phyloP scores from a whole-genome alignment of 2,329 filamentous ascomycete species.

The Drechslerella dactyloides region DNA sequence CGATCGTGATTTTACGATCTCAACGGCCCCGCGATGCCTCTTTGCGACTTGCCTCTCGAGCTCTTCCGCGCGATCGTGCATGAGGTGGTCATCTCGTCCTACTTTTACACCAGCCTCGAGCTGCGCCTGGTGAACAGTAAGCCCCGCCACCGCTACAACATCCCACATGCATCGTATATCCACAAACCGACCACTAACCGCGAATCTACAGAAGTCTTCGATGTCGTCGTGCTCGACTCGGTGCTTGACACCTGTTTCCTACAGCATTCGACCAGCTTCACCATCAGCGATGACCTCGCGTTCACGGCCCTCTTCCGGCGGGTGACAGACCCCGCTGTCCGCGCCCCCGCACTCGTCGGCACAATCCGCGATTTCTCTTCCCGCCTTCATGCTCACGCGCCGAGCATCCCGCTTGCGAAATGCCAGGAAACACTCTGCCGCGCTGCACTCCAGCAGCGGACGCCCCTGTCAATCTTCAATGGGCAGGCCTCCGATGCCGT shows the following conservation, averaged over 20 bases:
- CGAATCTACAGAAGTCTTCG: conserved; percentile 23
- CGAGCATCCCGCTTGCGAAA: conserved; percentile 5
- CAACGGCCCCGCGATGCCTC: not conserved
- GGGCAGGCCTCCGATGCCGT: not conserved
- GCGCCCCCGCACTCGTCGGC: conserved; percentile 16
- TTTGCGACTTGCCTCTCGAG: conserved; percentile 28
- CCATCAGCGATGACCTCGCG: conserved; percentile 15
- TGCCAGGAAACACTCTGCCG: conserved; percentile 18
- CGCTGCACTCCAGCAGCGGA: conserved; percentile 5
- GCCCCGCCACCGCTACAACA: too few species aligned
- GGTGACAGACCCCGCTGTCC: conserved; percentile 18
- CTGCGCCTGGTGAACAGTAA: conserved; percentile 42
- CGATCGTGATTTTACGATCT: too few species aligned
- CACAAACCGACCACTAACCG: too few species aligned
- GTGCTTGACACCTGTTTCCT: conserved; percentile 39
- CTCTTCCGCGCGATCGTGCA: conserved; percentile 30
- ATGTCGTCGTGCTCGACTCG: conserved; percentile 25
- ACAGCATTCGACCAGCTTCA: too few species aligned
- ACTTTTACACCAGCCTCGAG: conserved; percentile 34
- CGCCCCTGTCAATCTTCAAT: conserved; percentile 19
- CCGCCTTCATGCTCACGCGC: conserved; percentile 9
- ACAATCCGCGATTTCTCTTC: conserved; percentile 18
- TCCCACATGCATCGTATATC: too few species aligned
- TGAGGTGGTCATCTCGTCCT: conserved; percentile 22
- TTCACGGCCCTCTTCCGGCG: conserved; percentile 28